A percentile compares a stretch with the other conserved stretches of the same genome.
These are phyloP conservation scores for Fusarium anthophilum DNA, from an alignment of 2,329 filamentous ascomycete genomes.

Conservation along the genomic window DNA sequence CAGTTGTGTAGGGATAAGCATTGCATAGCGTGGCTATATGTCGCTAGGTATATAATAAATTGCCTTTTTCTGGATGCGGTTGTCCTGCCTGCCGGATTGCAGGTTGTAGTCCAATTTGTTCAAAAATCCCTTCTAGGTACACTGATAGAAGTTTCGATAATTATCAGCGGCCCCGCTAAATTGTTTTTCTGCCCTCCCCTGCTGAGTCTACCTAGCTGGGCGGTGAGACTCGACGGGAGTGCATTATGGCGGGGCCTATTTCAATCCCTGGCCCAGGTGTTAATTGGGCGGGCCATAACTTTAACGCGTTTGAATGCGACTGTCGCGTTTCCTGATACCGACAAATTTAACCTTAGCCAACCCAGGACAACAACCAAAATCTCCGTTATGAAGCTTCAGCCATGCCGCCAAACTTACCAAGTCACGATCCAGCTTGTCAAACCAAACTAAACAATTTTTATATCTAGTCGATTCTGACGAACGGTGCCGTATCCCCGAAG, in stretches of 20 bases:
- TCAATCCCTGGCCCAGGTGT: background rate
- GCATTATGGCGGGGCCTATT: background rate
- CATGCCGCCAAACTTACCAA: background rate
- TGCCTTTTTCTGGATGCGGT: background rate
- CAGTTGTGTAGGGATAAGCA: slow-evolving; percentile 40
- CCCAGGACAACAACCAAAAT: background rate
- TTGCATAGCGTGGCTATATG: slow-evolving; percentile 36
- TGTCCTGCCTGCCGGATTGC: background rate
- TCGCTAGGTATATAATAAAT: background rate
- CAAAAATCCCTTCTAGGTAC: background rate
- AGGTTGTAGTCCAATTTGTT: background rate
- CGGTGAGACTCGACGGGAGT: slow-evolving; percentile 19
- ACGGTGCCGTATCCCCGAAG: background rate
- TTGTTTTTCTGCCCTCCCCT: slow-evolving; percentile 46
- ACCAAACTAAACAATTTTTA: background rate
- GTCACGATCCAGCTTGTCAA: background rate
- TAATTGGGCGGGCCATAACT: slow-evolving; percentile 25
- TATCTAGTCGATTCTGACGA: background rate
- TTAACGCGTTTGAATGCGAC: slow-evolving; percentile 32
- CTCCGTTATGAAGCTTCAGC: slow-evolving; percentile 1
- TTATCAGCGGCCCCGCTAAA: slow-evolving; percentile 9
- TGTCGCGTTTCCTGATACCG: slow-evolving; percentile 33
- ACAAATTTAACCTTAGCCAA: slow-evolving; percentile 8
- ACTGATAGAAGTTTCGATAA: slow-evolving; percentile 18
- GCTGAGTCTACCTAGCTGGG: background rate